phyloP scores from a whole-genome alignment of 768 basidiomycete genomes.

The Boletus coccyginus region DNA sequence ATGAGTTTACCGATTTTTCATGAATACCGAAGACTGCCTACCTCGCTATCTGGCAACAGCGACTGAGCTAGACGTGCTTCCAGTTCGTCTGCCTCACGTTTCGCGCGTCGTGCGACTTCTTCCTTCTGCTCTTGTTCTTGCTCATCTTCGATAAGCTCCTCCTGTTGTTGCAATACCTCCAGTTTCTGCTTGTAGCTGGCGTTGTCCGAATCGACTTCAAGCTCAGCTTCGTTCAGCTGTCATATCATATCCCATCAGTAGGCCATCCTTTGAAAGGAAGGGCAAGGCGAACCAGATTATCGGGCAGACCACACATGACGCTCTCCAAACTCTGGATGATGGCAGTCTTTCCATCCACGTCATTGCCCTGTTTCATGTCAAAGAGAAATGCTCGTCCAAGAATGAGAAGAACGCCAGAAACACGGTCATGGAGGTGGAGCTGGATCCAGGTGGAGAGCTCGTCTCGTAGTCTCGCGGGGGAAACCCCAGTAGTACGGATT shows the following conservation, averaged over 20 bases:
- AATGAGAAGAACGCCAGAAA: conserved; percentile 91
- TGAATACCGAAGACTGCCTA: conserved; percentile 25
- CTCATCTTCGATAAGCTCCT: conserved; percentile 99
- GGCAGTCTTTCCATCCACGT: conserved; percentile 79
- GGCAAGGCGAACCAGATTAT: conserved; percentile 72
- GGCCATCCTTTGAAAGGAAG: background rate
- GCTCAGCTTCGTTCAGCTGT: conserved; percentile 94
- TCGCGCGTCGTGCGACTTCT: conserved; percentile 84
- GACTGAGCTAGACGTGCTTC: conserved; percentile 79
- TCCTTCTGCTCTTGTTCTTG: conserved; percentile 97
- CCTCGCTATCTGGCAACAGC: conserved; percentile 87
- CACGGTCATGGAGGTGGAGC: conserved; percentile 83
- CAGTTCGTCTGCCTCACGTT: conserved; percentile 74
- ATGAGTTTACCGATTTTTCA: background rate
- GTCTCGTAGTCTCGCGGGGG: conserved; percentile 83
- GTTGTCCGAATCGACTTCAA: conserved; percentile 91
- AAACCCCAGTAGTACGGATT: conserved; percentile 83
- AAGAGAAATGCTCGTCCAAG: conserved; percentile 96
- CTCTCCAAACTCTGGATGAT: conserved; percentile 82
- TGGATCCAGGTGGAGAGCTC: conserved; percentile 93
- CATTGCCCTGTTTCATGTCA: conserved; percentile 68
- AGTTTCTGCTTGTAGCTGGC: conserved; percentile 98
- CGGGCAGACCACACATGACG: conserved; percentile 89
- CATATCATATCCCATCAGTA: background rate
- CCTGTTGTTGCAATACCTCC: conserved; percentile 96